Evolutionary conservation across 768 basidiomycete species (phyloP), one percentile per base, ranked within the genome.

Genomic region (Cantharellus cinnabarinus): DNA sequence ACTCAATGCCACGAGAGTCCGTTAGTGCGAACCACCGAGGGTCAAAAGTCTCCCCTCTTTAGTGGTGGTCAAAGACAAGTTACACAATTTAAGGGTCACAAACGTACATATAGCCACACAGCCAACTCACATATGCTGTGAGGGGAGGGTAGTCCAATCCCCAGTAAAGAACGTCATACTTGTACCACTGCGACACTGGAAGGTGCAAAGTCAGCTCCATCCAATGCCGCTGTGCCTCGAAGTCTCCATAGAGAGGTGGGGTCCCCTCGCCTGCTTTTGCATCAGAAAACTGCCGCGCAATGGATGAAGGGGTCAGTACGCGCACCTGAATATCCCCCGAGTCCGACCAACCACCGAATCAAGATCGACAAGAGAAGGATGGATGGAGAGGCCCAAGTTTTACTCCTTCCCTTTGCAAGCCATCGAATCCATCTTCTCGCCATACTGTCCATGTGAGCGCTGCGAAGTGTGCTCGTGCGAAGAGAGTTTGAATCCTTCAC

Each of bases 181-280:
- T 80, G 69, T 97, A 97, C 93, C 93, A 97, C 62, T 83, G 71
- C 10, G 71, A 71, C 20, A 79, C 65, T 0, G 90, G 86, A 0
- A 89, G 72, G 66, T 91, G 84, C 35, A 81, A 69, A 2, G 87
- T 89, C 42, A 94, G 67, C 65, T 93, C 90, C 86, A 94, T 88
- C 90, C 90, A 94, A 70, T 93, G 90, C 58, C 90, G 74, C 66
- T 93, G 90, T 0, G 90, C 90, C 68, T 94, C 90, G 64, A 87
- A 94, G 70, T 94, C 90, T 2, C 90, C 90, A 63, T 77, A 88
- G 81, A 90, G 82, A 0, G 88, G 89, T 0, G 89, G 85, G 2
- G 79, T 78, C 39, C 68, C 73, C 63, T 77, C 68, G 3, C 89
- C 89, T 88, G 51, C 38, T 29, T n/a, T 41, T n/a, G 37, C 42